Evolutionary conservation across 2,329 filamentous ascomycete genomes (phyloP).

Genomic region (Tolypocladium album): DNA sequence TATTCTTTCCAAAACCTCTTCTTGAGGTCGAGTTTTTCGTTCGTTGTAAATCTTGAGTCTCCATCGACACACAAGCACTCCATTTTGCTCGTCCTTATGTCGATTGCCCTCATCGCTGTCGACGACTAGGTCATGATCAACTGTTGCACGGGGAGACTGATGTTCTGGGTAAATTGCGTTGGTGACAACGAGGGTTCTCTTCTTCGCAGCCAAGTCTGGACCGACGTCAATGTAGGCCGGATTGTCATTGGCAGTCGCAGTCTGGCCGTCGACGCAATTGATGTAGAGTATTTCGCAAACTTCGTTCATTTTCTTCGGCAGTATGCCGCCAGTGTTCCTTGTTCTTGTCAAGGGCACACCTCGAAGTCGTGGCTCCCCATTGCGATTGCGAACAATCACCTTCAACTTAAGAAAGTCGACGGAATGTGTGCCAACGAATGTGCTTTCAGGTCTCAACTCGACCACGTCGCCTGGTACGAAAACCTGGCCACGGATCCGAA

Average conservation of each 20-base stretch:
- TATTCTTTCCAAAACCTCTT: constrained; percentile 26
- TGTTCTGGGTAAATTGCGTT: constrained; percentile 39
- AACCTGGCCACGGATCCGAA: constrained; percentile 2
- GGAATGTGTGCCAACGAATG: constrained; percentile 9
- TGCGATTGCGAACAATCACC: constrained; percentile 21
- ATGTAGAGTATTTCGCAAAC: constrained; percentile 24
- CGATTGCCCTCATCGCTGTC: background rate
- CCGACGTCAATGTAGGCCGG: constrained; percentile 33
- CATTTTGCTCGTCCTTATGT: constrained; percentile 6
- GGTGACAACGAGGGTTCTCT: constrained; percentile 38
- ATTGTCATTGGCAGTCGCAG: constrained; percentile 9
- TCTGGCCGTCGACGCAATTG: constrained; percentile 23
- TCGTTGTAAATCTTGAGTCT: constrained; percentile 18
- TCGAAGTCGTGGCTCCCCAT: constrained; percentile 17
- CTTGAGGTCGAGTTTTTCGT: constrained; percentile 13
- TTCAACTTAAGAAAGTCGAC: constrained; percentile 31
- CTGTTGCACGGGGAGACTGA: constrained; percentile 6
- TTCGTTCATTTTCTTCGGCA: constrained; percentile 31
- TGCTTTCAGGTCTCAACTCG: constrained; percentile 10
- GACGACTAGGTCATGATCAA: background rate
- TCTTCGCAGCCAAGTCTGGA: constrained; percentile 22
- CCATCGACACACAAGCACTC: constrained; percentile 42
- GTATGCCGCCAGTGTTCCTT: constrained; percentile 20
- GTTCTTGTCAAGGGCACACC: constrained; percentile 27
- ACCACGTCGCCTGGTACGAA: constrained; percentile 16